These are phyloP conservation scores for Xylariaceae sp. DNA, from an alignment of 2,329 filamentous ascomycete species.

Conservation along the genomic window DNA sequence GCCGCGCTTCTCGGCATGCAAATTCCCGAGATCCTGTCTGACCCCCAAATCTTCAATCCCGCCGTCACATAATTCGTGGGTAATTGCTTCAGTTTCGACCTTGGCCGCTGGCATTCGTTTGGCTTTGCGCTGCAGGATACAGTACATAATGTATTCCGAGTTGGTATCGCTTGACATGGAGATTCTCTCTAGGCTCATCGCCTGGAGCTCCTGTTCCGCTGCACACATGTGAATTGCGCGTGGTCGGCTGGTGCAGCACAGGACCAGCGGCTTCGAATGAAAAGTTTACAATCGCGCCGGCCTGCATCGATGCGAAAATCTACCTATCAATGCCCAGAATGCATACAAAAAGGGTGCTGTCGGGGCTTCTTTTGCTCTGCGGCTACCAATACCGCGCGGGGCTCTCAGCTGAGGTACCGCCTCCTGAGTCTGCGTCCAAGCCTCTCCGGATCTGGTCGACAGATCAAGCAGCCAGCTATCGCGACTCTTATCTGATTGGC, in stretches of 20 bases:
- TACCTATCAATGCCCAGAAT: not conserved
- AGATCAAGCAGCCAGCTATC: not conserved
- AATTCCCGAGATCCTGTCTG: not conserved
- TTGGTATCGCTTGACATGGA: no score
- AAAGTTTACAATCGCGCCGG: not conserved
- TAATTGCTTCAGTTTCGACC: no score
- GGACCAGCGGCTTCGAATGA: not conserved
- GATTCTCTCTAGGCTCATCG: no score
- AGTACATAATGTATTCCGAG: no score
- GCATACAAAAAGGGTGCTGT: not conserved
- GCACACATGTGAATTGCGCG: not conserved
- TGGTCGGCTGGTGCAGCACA: not conserved
- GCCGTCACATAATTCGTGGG: not conserved
- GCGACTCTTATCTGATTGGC: not conserved
- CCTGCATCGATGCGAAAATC: not conserved
- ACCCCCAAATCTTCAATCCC: not conserved
- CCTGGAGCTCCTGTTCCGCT: not conserved
- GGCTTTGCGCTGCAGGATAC: no score
- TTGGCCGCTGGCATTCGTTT: no score
- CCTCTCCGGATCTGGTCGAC: constrained; percentile 1
- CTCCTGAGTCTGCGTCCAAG: constrained; percentile 1
- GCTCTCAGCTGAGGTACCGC: not conserved
- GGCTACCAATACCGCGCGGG: not conserved
- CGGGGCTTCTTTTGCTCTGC: not conserved
- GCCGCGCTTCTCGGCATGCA: not conserved